Conservation (phyloP, 371 early-diverging fungal genomes). For the Phascolomyces articulosus region DNA sequence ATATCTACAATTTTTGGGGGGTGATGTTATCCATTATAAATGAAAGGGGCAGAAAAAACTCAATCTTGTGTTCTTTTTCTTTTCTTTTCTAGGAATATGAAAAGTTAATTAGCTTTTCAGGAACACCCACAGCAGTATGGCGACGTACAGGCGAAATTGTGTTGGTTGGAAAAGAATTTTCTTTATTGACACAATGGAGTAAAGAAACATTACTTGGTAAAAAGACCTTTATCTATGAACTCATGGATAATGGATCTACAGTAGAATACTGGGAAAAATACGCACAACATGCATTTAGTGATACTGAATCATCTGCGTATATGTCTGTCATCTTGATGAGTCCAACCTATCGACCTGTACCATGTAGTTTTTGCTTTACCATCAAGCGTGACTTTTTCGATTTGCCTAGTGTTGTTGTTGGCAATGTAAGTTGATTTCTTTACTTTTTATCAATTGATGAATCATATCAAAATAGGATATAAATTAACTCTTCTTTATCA, state of each 20-base stretch:
- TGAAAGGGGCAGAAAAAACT: neutral
- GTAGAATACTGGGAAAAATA: slow-evolving; percentile 94
- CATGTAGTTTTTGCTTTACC: slow-evolving; percentile 90
- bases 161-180: slow-evolving; percentile 91
- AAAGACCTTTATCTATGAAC: slow-evolving; percentile 82
- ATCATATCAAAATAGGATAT: neutral
- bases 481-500: slow-evolving; percentile 28
- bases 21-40: too few species aligned
- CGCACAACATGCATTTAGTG: slow-evolving; percentile 87
- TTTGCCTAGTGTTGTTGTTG: slow-evolving; percentile 83
- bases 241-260: slow-evolving; percentile 88
- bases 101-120: slow-evolving; percentile 85
- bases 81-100: slow-evolving; percentile 75
- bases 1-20: too few species aligned
- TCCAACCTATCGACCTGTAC: slow-evolving; percentile 66
- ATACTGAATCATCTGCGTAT: slow-evolving; percentile 81
- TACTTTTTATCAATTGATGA: neutral
- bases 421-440: slow-evolving; percentile 55
- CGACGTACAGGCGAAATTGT: slow-evolving; percentile 91
- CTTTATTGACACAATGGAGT: slow-evolving; percentile 85
- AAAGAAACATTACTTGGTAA: slow-evolving; percentile 74
- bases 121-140: slow-evolving; percentile 95
- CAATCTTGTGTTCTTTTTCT: neutral
- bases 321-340: slow-evolving; percentile 74
- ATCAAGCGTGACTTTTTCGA: slow-evolving; percentile 93